Evolutionary conservation across 345 rosid species (phyloP).

Genomic region (Populus nigra): DNA sequence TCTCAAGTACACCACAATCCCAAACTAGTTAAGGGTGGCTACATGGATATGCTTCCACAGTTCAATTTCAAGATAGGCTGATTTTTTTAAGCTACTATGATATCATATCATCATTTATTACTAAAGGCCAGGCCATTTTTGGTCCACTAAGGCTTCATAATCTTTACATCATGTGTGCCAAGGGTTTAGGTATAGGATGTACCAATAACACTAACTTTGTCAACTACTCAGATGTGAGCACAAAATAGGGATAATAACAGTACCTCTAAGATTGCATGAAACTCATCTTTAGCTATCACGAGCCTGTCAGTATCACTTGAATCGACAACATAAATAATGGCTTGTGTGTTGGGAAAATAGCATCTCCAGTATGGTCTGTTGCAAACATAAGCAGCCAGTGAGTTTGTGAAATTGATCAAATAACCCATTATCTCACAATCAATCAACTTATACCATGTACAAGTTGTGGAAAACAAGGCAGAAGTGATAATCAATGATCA

Average conservation of each 20-base stretch:
- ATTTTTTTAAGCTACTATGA: neutral
- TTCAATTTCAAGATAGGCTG: neutral
- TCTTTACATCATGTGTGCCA: neutral
- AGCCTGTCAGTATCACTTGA: constrained; percentile 77
- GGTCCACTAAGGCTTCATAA: neutral
- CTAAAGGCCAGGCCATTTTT: neutral
- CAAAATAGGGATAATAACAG: constrained; percentile 6
- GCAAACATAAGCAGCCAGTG: constrained; percentile 5
- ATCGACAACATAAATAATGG: constrained; percentile 72
- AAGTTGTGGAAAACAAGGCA: neutral
- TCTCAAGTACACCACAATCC: neutral
- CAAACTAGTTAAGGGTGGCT: neutral
- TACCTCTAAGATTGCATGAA: constrained; percentile 82
- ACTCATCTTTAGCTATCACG: constrained; percentile 69
- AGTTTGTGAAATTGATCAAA: constrained; percentile 14
- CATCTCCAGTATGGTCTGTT: constrained; percentile 85
- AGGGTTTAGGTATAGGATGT: neutral
- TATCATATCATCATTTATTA: neutral
- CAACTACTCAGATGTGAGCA: neutral
- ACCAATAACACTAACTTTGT: neutral
- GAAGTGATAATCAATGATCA: neutral
- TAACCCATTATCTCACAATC: neutral
- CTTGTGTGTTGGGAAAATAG: constrained; percentile 81
- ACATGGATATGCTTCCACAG: neutral
- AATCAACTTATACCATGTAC: neutral